phyloP scores from a whole-genome alignment of 768 basidiomycete species.

The Boletus vinaceobasis region DNA sequence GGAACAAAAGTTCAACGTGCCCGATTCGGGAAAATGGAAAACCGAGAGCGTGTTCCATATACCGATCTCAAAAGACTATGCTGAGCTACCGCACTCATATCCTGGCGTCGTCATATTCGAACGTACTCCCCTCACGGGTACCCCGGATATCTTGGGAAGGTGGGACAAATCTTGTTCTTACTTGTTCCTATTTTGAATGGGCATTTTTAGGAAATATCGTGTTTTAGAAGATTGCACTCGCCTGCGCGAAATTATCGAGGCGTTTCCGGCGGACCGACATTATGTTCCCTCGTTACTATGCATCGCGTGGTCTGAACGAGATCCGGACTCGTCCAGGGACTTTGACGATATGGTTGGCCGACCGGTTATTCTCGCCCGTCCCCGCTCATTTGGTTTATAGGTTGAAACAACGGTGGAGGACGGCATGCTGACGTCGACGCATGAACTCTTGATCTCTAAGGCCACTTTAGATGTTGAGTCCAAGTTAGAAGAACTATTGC shows the following conservation, averaged over 20 bases:
- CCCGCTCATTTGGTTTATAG: constrained; percentile 32
- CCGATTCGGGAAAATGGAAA: constrained; percentile 59
- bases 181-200: constrained; percentile 1
- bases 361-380: not conserved
- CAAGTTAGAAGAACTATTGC: constrained; percentile 46
- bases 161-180: constrained; percentile 26
- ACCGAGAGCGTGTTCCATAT: constrained; percentile 61
- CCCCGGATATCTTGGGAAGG: constrained; percentile 66
- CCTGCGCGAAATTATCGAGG: constrained; percentile 58
- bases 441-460: constrained; percentile 50
- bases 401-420: constrained; percentile 46
- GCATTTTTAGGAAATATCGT: constrained; percentile 55
- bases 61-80: constrained; percentile 30
- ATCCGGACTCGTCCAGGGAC: constrained; percentile 42
- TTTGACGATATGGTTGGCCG: constrained; percentile 58
- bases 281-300: constrained; percentile 62
- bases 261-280: constrained; percentile 51
- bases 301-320: constrained; percentile 55
- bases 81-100: constrained; percentile 27
- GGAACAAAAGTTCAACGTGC: constrained; percentile 71
- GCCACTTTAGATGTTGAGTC: constrained; percentile 54
- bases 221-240: constrained; percentile 70
- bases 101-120: constrained; percentile 78
- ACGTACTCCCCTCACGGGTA: constrained; percentile 61
- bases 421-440: constrained; percentile 38